Evolutionary conservation across 2,329 filamentous ascomycete genomes (phyloP).

Genomic region (Neofusicoccum ribis): DNA sequence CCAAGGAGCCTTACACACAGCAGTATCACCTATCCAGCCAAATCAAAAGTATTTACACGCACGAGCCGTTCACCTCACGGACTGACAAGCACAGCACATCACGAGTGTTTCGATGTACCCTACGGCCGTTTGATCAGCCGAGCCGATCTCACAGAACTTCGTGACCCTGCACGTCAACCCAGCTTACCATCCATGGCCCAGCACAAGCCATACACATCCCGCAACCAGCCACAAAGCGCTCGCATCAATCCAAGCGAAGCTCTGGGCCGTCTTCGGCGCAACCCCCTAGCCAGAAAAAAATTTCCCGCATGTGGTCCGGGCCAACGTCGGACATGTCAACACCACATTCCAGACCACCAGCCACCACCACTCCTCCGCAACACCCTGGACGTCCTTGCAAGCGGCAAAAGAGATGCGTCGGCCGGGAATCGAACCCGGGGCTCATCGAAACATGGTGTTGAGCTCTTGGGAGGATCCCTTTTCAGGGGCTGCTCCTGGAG

Average conservation of each 20-base stretch:
- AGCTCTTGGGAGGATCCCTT: background rate
- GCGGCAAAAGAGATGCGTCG: conserved; percentile 11
- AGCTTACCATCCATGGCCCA: no score
- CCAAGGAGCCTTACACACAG: no score
- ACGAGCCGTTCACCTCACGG: no score
- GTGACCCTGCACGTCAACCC: no score
- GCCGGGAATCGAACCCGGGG: conserved; percentile 21
- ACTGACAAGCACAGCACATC: no score
- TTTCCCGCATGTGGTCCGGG: background rate
- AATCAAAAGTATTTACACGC: no score
- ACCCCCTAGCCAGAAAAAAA: background rate
- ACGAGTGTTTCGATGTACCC: no score
- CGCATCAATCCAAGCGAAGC: background rate
- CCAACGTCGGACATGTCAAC: background rate
- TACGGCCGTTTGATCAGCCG: no score
- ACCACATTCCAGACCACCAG: background rate
- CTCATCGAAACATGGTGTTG: conserved; percentile 9
- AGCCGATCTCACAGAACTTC: no score
- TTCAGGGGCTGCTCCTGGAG: background rate
- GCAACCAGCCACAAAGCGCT: background rate
- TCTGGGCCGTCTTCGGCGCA: background rate
- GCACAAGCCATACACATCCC: no score
- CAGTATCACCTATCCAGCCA: no score
- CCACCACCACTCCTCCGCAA: background rate
- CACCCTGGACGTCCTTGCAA: background rate